A percentile compares a stretch with the other conserved stretches of the same genome.
phyloP scores from a whole-genome alignment of 331 rosid genomes.

The Quercus tomentella region DNA sequence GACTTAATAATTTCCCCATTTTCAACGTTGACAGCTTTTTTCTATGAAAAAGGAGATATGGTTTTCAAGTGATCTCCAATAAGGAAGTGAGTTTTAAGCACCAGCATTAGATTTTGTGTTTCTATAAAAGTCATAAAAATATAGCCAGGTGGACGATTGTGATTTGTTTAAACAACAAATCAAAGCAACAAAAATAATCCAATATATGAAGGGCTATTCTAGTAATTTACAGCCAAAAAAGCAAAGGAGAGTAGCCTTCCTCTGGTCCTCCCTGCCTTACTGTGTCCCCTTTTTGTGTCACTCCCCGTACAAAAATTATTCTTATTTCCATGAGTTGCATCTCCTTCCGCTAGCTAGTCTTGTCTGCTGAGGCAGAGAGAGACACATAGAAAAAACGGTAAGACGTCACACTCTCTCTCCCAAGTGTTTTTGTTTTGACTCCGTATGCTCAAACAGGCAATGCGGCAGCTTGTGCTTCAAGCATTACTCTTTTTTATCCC shows the following conservation, averaged over 20 bases:
- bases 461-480: neutral
- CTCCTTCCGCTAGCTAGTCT: slow-evolving; percentile 12
- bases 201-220: neutral
- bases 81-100: too few species aligned
- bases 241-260: neutral
- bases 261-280: neutral
- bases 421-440: neutral
- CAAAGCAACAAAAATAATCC: neutral
- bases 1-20: too few species aligned
- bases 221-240: neutral
- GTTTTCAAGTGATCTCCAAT: too few species aligned
- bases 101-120: too few species aligned
- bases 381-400: neutral
- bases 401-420: slow-evolving; percentile 16
- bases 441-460: neutral
- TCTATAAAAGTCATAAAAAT: too few species aligned
- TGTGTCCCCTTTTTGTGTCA: neutral
- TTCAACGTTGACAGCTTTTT: too few species aligned
- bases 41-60: too few species aligned
- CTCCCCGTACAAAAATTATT: slow-evolving; percentile 22
- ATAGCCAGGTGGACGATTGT: too few species aligned
- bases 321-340: neutral
- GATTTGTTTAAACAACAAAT: too few species aligned
- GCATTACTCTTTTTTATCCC: neutral
- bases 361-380: slow-evolving; percentile 16